Evolutionary conservation across 306 rosid genomes (phyloP).

Genomic region (Chamaecrista fasciculata): DNA sequence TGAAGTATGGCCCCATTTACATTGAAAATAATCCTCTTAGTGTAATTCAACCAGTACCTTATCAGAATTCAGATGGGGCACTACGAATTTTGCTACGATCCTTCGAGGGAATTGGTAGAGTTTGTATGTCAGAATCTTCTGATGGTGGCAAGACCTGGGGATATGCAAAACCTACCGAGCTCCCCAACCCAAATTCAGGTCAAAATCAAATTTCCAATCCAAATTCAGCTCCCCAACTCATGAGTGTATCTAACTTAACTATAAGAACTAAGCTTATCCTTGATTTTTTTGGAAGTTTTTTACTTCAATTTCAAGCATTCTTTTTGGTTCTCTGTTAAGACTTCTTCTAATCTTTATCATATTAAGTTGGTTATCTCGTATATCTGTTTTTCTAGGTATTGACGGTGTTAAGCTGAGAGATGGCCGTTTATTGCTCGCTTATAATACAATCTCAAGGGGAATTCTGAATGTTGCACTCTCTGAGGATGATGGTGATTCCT

Average conservation of each 20-base stretch:
- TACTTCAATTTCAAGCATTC: background rate
- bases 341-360: background rate
- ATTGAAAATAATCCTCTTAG: constrained; percentile 61
- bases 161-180: constrained; percentile 61
- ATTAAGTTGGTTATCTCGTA: background rate
- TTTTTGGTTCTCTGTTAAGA: background rate
- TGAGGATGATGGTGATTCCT: constrained; percentile 79
- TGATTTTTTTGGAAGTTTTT: constrained; percentile 17
- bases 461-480: constrained; percentile 83
- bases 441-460: constrained; percentile 72
- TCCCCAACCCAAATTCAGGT: constrained; percentile 99
- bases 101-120: constrained; percentile 53
- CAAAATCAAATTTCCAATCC: constrained; percentile 34
- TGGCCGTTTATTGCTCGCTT: constrained; percentile 67
- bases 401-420: constrained; percentile 88
- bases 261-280: constrained; percentile 7
- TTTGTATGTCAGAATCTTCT: constrained; percentile 75
- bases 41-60: constrained; percentile 96
- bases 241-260: constrained; percentile 11
- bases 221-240: constrained; percentile 74
- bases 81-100: constrained; percentile 80
- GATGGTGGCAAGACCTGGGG: constrained; percentile 86
- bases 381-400: constrained; percentile 49
- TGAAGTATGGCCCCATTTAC: constrained; percentile 84
- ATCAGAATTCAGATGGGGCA: constrained; percentile 65